Evolutionary conservation across 139 green algal genomes (phyloP), one percentile per base, ranked within the genome.

Genomic region (Coelastrella sp.): DNA sequence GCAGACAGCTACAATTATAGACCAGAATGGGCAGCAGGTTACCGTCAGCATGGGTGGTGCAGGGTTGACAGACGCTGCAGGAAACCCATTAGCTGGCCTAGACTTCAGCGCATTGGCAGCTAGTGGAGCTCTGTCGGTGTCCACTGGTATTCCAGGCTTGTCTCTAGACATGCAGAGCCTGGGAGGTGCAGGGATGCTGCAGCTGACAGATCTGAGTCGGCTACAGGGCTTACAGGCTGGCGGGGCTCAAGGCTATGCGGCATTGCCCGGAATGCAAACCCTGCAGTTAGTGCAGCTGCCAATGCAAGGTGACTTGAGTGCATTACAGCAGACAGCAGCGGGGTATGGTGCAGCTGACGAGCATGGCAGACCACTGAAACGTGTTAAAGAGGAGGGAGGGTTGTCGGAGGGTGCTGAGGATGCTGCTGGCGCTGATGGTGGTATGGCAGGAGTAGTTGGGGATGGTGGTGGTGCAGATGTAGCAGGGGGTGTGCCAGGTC

Each of bases 231-330:
- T 89, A 17, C 68, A 76, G 68, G 85, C 68, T 73, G 73, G 19
- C 74, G 85, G 23, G 7, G 73, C 32, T 11, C 56, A 74, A 47
- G 86, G 74, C 16, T 77, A 90, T 61, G 86, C 75, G 61, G 84
- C 57, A 32, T 47, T 87, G 64, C 65, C 60, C 4, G 87, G 75
- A 10, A 60, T 87, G 78, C 61, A 56, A 54, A 59, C 20, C 2
- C 58, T 91, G 78, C 65, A 85, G 87, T 23, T 91, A 47, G 79
- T 87, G 78, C 78, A 87, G 10, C 78, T 87, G 47, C 78, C 66
- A 19, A 19, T 90, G 86, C n/a, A 17, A 2, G 87, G 78, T 3
- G 85, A 83, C 11, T 57, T 89, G 47, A 19, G 20, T 13, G 71
- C 54, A 20, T 13, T 61, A 47, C 64, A 65, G 64, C 82, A 87